A percentile compares a stretch with the other conserved stretches of the same genome.
These are phyloP conservation scores for Prunus armeniaca DNA, from an alignment of 306 rosid genomes.

Conservation along the genomic window DNA sequence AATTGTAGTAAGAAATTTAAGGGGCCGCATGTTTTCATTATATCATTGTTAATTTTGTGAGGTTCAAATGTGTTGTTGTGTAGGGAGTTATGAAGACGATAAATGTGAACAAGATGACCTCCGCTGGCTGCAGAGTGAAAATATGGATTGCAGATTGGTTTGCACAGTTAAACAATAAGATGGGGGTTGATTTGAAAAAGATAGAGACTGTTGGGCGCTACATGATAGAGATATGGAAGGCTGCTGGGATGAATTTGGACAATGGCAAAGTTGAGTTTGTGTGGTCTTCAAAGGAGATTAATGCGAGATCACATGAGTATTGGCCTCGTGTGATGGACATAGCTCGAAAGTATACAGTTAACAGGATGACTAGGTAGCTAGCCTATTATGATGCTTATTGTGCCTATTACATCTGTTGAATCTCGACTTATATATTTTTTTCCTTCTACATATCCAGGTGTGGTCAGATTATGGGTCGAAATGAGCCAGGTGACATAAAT, in stretches of 20 bases:
- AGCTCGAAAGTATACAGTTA: conserved; percentile 67
- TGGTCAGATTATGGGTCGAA: conserved; percentile 83
- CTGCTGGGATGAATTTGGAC: conserved; percentile 75
- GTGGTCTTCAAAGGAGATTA: conserved; percentile 82
- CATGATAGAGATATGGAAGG: conserved; percentile 81
- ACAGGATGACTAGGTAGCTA: conserved; percentile 61
- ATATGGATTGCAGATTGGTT: conserved; percentile 96
- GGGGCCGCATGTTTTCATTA: too few species aligned
- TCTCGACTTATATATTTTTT: background rate
- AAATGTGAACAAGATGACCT: conserved; percentile 74
- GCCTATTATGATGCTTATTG: background rate
- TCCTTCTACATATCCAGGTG: conserved; percentile 45
- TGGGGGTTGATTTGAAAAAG: conserved; percentile 84
- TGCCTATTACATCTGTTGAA: background rate
- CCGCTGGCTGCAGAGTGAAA: conserved; percentile 74
- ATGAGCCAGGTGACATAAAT: conserved; percentile 61
- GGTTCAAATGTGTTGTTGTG: background rate
- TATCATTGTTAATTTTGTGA: background rate
- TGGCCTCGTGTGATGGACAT: conserved; percentile 91
- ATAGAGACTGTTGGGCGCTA: conserved; percentile 64
- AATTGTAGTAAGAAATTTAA: too few species aligned
- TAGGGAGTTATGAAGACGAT: conserved; percentile 82
- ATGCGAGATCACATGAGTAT: conserved; percentile 63
- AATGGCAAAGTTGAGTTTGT: conserved; percentile 82
- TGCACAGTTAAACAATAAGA: conserved; percentile 79